Percentiles rank a stretch among this genome's conserved stretches.
phyloP scores from a whole-genome alignment of 306 rosid genomes.

The Glycyrrhiza uralensis region DNA sequence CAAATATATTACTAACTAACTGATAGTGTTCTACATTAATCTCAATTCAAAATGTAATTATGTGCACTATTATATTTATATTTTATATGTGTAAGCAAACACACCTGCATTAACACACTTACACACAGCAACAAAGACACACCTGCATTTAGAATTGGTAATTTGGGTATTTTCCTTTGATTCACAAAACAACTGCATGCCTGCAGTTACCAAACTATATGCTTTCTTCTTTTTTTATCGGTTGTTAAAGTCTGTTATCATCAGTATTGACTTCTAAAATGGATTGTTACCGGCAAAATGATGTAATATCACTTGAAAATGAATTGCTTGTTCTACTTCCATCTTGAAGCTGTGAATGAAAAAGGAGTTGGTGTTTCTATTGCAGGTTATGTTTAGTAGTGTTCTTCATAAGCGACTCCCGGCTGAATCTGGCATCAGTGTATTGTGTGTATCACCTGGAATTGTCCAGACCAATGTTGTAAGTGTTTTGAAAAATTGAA shows the following conservation, averaged over 20 bases:
- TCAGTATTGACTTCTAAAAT: slow-evolving; percentile 2
- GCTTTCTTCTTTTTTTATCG: background rate
- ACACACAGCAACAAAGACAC: background rate
- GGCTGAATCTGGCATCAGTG: slow-evolving; percentile 76
- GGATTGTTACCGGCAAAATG: background rate
- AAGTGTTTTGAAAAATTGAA: slow-evolving; percentile 38
- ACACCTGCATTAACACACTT: background rate
- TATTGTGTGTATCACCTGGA: slow-evolving; percentile 91
- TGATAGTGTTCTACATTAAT: background rate
- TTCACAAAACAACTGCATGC: background rate
- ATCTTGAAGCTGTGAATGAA: slow-evolving; percentile 14
- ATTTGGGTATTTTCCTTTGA: background rate
- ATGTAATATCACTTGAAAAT: slow-evolving; percentile 19
- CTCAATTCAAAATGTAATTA: background rate
- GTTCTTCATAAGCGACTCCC: slow-evolving; percentile 81
- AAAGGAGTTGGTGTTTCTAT: slow-evolving; percentile 21
- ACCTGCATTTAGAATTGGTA: background rate
- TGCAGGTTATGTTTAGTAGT: slow-evolving; percentile 94
- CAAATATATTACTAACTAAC: background rate
- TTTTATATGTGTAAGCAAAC: background rate
- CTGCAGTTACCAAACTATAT: background rate
- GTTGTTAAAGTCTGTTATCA: background rate
- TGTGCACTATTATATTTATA: background rate
- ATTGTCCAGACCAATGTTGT: slow-evolving; percentile 95
- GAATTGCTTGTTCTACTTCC: slow-evolving; percentile 17